Conservation (phyloP, 2,329 filamentous ascomycete genomes). For the Colletotrichum aenigma region DNA sequence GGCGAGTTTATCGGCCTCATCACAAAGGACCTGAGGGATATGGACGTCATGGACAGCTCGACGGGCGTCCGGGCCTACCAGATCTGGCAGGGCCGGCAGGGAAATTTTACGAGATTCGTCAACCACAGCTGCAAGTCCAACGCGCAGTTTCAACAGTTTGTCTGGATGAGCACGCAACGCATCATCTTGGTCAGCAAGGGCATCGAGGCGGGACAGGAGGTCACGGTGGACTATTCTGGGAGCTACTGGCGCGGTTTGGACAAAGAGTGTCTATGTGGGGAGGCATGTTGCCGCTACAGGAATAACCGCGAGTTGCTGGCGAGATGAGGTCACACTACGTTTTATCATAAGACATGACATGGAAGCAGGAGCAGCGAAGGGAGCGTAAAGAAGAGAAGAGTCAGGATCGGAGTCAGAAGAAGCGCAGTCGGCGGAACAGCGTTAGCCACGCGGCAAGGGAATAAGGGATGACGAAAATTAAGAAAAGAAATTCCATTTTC, state of each 20-base stretch:
- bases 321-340: not conserved
- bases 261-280: constrained; percentile 59
- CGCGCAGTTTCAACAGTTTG: constrained; percentile 59
- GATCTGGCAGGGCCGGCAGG: constrained; percentile 60
- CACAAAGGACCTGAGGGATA: constrained; percentile 53
- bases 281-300: constrained; percentile 53
- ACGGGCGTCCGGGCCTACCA: constrained; percentile 47
- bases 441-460: not conserved
- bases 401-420: not conserved
- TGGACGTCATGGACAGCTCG: constrained; percentile 59
- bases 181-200: constrained; percentile 61
- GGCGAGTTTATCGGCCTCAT: constrained; percentile 61
- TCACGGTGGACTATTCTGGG: constrained; percentile 64
- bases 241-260: constrained; percentile 61
- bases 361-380: not conserved
- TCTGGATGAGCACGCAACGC: constrained; percentile 59
- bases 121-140: constrained; percentile 65
- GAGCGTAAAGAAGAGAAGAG: not conserved
- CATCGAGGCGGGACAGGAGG: constrained; percentile 54
- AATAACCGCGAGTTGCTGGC: not conserved
- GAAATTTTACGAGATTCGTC: constrained; percentile 63
- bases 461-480: not conserved
- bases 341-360: not conserved
- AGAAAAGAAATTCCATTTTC: not conserved
- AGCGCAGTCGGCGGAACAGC: not conserved